Evolutionary conservation across 1,139 yeast genomes (phyloP), one percentile per base, ranked within the genome.

Genomic region (Yamadazyma triangularis): DNA sequence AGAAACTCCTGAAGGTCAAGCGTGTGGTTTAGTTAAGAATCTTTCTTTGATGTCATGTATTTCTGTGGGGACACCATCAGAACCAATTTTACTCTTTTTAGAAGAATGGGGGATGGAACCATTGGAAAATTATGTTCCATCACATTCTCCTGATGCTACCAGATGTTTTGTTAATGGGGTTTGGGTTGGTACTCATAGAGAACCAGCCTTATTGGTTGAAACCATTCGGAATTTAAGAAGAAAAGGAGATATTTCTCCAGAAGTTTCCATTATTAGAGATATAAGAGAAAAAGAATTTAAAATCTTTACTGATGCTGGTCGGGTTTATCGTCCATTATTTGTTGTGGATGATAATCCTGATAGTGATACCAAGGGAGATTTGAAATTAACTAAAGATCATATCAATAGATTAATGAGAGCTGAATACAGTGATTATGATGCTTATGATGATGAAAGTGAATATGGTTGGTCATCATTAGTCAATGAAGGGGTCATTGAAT

Each of bases 101-200:
- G 95, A 91, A 60, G 98, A 93, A 66, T 93, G 97, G 96, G 99
- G 98, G 60, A 83, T 93, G 87, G 97, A 91, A 58, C 95, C 96
- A 13, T 71, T 91, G 51, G 96, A 91, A 55, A 96, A 89, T 54
- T 91, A 87, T 57, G 91, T 86, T 37, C 97, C 98, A 24, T 87
- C 87, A 37, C 87, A 87, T 43, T 79, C 89, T 32, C 93, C 93
- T 28, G 88, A 85, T 53, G 86, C 95, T 15, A 89, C 97, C 3
- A 77, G 96, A 60, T 91, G 93, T 35, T 91, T 93, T 56, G 95
- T 91, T 31, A 91, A 91, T 55, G 99, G 99, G 70, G 96, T 91
- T 36, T 93, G 98, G 98, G 94, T 89, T 29, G 99, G 99, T 67
- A 91, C 94, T 25, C 97, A 91, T 56, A 79, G 95, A 63, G 96